These are phyloP conservation scores for Capsicum baccatum DNA, from an alignment of 257 asterid genomes.

Conservation along the genomic window DNA sequence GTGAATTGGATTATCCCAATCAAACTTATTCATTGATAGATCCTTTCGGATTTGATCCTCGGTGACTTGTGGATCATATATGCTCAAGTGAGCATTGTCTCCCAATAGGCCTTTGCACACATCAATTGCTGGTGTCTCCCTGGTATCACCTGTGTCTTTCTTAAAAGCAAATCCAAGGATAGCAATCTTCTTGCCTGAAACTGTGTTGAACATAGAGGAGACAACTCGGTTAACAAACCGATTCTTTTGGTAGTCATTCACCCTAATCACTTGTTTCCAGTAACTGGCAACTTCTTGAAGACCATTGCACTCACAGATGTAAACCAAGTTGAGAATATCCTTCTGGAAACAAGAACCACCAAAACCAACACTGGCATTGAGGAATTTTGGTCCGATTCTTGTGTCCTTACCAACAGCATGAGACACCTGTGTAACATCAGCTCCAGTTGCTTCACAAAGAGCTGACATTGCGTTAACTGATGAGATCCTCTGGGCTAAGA, in stretches of 20 bases:
- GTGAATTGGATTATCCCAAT: slow-evolving; percentile 56
- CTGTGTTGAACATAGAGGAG: slow-evolving; percentile 56
- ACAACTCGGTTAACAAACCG: slow-evolving; percentile 52
- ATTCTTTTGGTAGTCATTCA: slow-evolving; percentile 53
- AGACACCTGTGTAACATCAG: slow-evolving; percentile 50
- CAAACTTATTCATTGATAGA: slow-evolving; percentile 51
- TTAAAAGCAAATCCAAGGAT: slow-evolving; percentile 53
- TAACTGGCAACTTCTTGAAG: slow-evolving; percentile 51
- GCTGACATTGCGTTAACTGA: slow-evolving; percentile 56
- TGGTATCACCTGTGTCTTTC: slow-evolving; percentile 55
- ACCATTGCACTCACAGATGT: slow-evolving; percentile 58
- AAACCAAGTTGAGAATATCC: slow-evolving; percentile 54
- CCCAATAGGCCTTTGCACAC: slow-evolving; percentile 51
- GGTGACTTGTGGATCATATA: slow-evolving; percentile 55
- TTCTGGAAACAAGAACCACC: slow-evolving; percentile 61
- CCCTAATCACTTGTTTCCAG: slow-evolving; percentile 56
- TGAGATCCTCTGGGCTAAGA: slow-evolving; percentile 44
- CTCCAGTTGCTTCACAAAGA: slow-evolving; percentile 54
- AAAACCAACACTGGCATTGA: slow-evolving; percentile 55
- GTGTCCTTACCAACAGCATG: slow-evolving; percentile 52
- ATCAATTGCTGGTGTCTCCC: slow-evolving; percentile 56
- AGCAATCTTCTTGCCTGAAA: slow-evolving; percentile 51
- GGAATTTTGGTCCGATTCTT: slow-evolving; percentile 53
- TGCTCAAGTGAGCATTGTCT: slow-evolving; percentile 53
- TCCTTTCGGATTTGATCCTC: slow-evolving; percentile 54